Conservation (phyloP, 306 rosid genomes). For the Vigna hirtella region DNA sequence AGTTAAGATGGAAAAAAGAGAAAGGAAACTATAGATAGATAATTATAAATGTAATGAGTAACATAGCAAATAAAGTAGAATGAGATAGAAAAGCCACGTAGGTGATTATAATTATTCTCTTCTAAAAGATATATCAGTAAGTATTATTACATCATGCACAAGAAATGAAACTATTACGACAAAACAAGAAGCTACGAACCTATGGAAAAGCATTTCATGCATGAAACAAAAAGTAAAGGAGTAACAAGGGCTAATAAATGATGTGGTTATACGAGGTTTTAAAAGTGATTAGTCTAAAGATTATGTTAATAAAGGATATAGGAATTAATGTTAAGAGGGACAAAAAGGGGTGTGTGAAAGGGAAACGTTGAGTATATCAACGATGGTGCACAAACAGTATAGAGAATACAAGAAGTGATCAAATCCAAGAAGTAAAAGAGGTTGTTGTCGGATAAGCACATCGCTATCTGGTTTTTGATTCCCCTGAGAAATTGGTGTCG, state of each 20-base stretch:
- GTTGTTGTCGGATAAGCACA: constrained; percentile 49
- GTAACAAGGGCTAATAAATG: not conserved
- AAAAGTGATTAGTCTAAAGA: too few species aligned
- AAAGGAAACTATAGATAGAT: too few species aligned
- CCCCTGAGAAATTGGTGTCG: constrained; percentile 47
- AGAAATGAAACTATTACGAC: not conserved
- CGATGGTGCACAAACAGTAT: not conserved
- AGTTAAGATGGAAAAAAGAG: too few species aligned
- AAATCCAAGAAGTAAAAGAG: constrained; percentile 37
- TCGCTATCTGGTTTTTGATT: constrained; percentile 49
- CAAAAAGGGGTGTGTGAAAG: constrained; percentile 34
- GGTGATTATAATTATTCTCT: too few species aligned
- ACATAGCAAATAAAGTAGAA: too few species aligned
- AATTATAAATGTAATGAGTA: too few species aligned
- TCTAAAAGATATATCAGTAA: too few species aligned
- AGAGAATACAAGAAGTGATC: constrained; percentile 25
- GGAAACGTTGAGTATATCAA: not conserved
- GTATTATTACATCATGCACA: not conserved
- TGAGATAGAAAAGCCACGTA: too few species aligned
- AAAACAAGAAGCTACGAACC: not conserved
- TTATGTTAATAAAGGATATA: too few species aligned
- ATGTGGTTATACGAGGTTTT: too few species aligned
- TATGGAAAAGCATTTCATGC: constrained; percentile 10
- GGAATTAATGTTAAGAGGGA: too few species aligned
- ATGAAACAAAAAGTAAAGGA: not conserved